Conservation (phyloP, 306 rosid genomes). For the Trifolium repens region DNA sequence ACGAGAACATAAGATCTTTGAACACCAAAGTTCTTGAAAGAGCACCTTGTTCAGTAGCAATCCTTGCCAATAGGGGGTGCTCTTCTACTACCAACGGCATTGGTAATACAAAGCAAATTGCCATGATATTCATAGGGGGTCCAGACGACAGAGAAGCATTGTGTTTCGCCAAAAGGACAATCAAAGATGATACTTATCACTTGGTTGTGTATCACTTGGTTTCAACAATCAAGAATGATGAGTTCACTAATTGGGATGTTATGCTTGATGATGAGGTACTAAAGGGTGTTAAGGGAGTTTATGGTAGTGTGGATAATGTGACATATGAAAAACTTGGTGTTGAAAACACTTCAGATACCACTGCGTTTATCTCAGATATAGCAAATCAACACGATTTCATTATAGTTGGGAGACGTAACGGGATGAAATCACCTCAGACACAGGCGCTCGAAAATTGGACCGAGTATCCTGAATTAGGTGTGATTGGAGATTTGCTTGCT, state of each 20-base stretch:
- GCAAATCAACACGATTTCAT: constrained; percentile 1
- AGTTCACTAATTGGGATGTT: not conserved
- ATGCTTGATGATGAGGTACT: constrained; percentile 15
- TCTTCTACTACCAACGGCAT: not conserved
- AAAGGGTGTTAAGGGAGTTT: not conserved
- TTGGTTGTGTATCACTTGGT: constrained; percentile 14
- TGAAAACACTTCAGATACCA: not conserved
- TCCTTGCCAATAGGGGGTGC: constrained; percentile 4
- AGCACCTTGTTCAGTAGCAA: constrained; percentile 16
- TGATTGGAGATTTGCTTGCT: constrained; percentile 32
- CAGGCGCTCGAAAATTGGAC: not conserved
- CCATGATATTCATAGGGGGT: constrained; percentile 16
- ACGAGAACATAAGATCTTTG: constrained; percentile 2
- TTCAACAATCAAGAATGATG: not conserved
- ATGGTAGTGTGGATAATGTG: not conserved
- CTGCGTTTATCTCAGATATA: not conserved
- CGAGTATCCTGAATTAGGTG: constrained; percentile 20
- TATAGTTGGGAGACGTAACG: constrained; percentile 16
- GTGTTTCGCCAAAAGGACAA: constrained; percentile 10
- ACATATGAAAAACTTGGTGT: not conserved
- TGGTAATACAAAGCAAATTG: not conserved
- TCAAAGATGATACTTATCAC: not conserved
- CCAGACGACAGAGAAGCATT: constrained; percentile 23
- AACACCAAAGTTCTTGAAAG: constrained; percentile 4
- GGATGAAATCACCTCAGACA: constrained; percentile 11